Percentiles rank a stretch among this genome's conserved stretches.
Conservation (phyloP, 192 early-diverging fungal species). For the Helicostylum pulchrum region DNA sequence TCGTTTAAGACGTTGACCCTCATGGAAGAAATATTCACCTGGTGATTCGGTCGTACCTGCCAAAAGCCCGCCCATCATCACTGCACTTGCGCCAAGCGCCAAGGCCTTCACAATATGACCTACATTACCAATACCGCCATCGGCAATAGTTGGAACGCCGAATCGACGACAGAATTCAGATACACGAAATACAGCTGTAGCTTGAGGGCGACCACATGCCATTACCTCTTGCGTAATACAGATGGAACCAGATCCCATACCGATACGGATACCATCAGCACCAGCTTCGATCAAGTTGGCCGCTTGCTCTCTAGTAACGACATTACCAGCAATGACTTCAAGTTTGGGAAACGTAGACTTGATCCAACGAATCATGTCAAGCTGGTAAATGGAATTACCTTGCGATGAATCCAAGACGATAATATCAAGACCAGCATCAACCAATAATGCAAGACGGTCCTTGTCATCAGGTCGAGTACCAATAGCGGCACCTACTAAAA, state of each 20-base stretch:
- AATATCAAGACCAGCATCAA: constrained; percentile 94
- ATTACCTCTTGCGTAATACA: constrained; percentile 99
- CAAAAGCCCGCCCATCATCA: constrained; percentile 98
- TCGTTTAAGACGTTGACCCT: constrained; percentile 95
- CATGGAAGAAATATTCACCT: constrained; percentile 97
- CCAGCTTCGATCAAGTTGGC: constrained; percentile 87
- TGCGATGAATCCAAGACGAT: constrained; percentile 95
- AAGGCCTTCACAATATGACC: constrained; percentile 97
- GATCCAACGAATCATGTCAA: constrained; percentile 94
- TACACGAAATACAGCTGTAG: constrained; percentile 93
- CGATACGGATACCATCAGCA: constrained; percentile 91
- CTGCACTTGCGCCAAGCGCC: constrained; percentile 90
- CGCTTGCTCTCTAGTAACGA: constrained; percentile 95
- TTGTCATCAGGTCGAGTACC: constrained; percentile 89
- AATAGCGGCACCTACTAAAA: constrained; percentile 91
- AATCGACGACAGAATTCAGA: constrained; percentile 92
- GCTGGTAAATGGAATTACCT: constrained; percentile 91
- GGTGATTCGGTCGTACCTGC: constrained; percentile 95
- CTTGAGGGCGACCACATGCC: constrained; percentile 98
- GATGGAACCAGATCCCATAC: constrained; percentile 97
- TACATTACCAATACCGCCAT: constrained; percentile 95
- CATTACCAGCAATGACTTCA: constrained; percentile 96
- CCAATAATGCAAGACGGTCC: constrained; percentile 76
- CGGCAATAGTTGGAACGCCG: constrained; percentile 94
- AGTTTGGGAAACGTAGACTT: constrained; percentile 76